Evolutionary conservation across 495 filamentous ascomycete species (phyloP), one percentile per base, ranked within the genome.

Genomic region (Collariella sp.): DNA sequence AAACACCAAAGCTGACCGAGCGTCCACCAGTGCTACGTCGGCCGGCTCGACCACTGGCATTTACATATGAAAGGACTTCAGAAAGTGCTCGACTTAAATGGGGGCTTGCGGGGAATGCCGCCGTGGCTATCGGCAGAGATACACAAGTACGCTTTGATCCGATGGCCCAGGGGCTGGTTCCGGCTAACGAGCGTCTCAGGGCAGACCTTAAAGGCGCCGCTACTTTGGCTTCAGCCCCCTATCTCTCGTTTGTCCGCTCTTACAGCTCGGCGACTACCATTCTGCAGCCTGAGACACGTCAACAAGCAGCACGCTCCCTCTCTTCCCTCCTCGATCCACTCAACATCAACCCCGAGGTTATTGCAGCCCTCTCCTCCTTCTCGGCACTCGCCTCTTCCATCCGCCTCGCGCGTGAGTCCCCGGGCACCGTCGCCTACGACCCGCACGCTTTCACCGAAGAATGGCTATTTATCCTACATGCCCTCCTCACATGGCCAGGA

Each of bases 21-120:
- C 2, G 2, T 13, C 15, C 5, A 24, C 16, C 19, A 64, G 60
- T 59, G 57, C 33, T 65, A 63, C 39, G 59, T 64, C 10, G 61
- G 62, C 5, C 55, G 66, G 0, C 60, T 66, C 26, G 63, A 66
- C 15, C 61, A 68, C 44, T 68, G 66, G 66, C 47, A 64, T 33
- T 52, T 66, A 34, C 66, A 68, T 45, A 68, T 68, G 61, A 36
- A 49, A 11, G 66, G 66, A 1, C 56, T 68, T 5, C 56, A 57
- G 13, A 62, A 63, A 24, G 56, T 64, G 12, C 52, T 68, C 15
- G 61, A 64, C 31, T 29, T 66, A 10, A 50, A 54, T 15, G 61
- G 56, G n/a, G 57, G 61, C 0, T 29, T 58, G 36, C 50, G 12
- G 5, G 54, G 60, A 2, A 31, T 65, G 19, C 56, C 51, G 20